Conservation (phyloP, 805 yeast species). For the Candida adriatica region DNA sequence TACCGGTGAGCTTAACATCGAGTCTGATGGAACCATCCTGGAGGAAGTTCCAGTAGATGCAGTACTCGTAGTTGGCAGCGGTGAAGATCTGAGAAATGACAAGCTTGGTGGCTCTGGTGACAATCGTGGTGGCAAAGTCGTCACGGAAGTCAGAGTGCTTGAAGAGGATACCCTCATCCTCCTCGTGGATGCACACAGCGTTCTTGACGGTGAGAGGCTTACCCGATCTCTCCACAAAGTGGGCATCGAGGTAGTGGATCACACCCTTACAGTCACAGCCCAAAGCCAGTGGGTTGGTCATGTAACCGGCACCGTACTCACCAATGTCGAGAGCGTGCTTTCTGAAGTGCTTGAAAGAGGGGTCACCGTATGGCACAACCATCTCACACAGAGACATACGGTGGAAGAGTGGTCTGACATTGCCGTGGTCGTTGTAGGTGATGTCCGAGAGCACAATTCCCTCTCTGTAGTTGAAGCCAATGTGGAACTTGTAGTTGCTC, state of each 20-base stretch:
- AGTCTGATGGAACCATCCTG: slow-evolving; percentile 80
- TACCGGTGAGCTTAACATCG: slow-evolving; percentile 77
- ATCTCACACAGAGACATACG: slow-evolving; percentile 72
- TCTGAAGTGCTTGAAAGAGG: slow-evolving; percentile 76
- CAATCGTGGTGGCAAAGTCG: slow-evolving; percentile 64
- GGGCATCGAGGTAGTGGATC: slow-evolving; percentile 78
- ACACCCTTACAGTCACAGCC: slow-evolving; percentile 88
- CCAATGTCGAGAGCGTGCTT: slow-evolving; percentile 85
- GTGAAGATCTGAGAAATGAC: slow-evolving; percentile 77
- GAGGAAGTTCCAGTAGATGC: slow-evolving; percentile 76
- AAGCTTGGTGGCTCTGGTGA: slow-evolving; percentile 68
- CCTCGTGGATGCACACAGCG: slow-evolving; percentile 81
- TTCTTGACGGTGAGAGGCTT: slow-evolving; percentile 65
- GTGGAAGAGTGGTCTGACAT: slow-evolving; percentile 68
- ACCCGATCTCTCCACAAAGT: slow-evolving; percentile 61
- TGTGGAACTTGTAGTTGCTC: slow-evolving; percentile 72
- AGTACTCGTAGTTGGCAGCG: slow-evolving; percentile 75
- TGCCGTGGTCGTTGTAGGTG: slow-evolving; percentile 69
- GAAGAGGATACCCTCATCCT: slow-evolving; percentile 72
- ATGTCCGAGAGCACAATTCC: slow-evolving; percentile 75
- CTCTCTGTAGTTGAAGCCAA: slow-evolving; percentile 82
- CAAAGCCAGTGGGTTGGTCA: slow-evolving; percentile 70
- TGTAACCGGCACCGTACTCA: slow-evolving; percentile 82
- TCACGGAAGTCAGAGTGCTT: slow-evolving; percentile 85
- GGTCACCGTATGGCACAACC: slow-evolving; percentile 82